Base-by-base conservation (phyloP, 2,329 filamentous ascomycete species). In the Microdochium nivale region DNA sequence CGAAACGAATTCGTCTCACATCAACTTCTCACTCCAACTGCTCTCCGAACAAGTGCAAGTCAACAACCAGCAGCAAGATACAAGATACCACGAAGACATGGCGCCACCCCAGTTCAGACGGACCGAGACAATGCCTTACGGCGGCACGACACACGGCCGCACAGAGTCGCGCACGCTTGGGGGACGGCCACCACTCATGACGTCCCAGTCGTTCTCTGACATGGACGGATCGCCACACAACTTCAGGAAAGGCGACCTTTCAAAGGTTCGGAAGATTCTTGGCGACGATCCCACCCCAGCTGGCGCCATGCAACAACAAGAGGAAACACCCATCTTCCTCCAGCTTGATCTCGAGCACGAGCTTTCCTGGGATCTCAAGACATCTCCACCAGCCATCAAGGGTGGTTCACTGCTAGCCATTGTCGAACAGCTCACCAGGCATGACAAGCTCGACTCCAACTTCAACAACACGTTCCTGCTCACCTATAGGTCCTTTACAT, bases 381-480 rank as follows among this genome's bases (percentile, higher is more conserved):
- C 76, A n/a, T 78, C 83, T 27, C 81, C 84, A 2, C 84, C 87
- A 24, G 79, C 85, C 27, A 79, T 99, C 53, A 94, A 91, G 67
- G 94, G 92, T 58, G 94, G 94, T 47, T 95, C 92, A 1, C 72
- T 99, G 21, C 78, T 89, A 27, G 94, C 88, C 3, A 75, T 99
- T 52, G 94, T 96, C 5, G 94, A 97, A 68, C 92, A 97, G 64
- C 78, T 99, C 46, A 99, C 94, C 16, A 83, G 94, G 48, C 94
- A 99, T 64, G 94, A 99, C 70, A 94, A 95, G 63, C 80, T 96
- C 14, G 94, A 97, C 64, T 90, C 91, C 2, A 92, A 81, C 56
- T 97, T 97, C 72, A 97, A 97, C 73, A 95, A 92, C 62, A 99
- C 94, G 1, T 99, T 99, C 76, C 82, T 99, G 16, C 80, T 99